A percentile compares a stretch with the other conserved stretches of the same genome.
These are phyloP conservation scores for Colletotrichum sublineola DNA, from an alignment of 2,329 filamentous ascomycete species.

Conservation along the genomic window DNA sequence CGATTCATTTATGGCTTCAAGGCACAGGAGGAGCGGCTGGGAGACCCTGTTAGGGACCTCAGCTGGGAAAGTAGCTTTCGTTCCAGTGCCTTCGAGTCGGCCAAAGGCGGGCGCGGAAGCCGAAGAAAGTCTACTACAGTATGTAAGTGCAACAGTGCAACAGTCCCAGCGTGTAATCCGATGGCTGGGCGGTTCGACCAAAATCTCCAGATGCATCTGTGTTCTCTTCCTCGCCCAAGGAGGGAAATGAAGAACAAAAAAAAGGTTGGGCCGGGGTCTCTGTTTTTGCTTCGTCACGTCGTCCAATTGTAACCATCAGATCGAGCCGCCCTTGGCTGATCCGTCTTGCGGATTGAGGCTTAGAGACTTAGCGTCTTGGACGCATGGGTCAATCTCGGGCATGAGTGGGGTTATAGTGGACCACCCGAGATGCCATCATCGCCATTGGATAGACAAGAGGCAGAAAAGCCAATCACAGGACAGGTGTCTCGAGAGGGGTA, in stretches of 20 bases:
- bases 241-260: not conserved
- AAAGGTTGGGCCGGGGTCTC: constrained; percentile 14
- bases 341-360: constrained; percentile 38
- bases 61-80: not conserved
- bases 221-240: not conserved
- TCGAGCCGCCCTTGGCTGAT: constrained; percentile 14
- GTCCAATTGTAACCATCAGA: not conserved
- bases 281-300: constrained; percentile 1
- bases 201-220: not conserved
- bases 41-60: not conserved
- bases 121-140: not conserved
- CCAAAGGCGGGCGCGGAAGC: not conserved
- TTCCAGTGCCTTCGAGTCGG: not conserved
- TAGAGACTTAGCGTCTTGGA: constrained; percentile 38
- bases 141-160: not conserved
- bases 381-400: constrained; percentile 29
- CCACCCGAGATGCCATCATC: constrained; percentile 6
- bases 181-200: constrained; percentile 5
- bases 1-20: not conserved
- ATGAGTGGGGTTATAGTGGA: constrained; percentile 6
- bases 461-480: constrained; percentile 7
- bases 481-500: not conserved
- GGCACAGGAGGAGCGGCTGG: not conserved
- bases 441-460: constrained; percentile 19
- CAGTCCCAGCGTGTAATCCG: not conserved